These are phyloP conservation scores for Meyerozyma athensensis DNA, from an alignment of 1,139 yeast genomes.

Conservation along the genomic window DNA sequence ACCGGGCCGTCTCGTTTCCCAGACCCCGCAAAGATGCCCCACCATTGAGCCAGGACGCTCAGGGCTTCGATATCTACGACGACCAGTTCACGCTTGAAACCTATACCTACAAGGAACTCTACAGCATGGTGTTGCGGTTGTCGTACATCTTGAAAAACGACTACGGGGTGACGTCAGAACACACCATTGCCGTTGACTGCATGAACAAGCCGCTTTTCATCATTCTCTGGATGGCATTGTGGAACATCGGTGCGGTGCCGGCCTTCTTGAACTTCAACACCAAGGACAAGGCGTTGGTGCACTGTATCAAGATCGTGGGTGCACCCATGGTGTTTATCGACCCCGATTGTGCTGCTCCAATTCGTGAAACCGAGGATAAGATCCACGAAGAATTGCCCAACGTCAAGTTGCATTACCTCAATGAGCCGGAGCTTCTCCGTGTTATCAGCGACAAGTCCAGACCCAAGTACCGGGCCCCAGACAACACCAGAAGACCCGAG, in stretches of 20 bases:
- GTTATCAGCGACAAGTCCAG: conserved; percentile 43
- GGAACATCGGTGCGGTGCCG: conserved; percentile 91
- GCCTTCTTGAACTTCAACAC: conserved; percentile 83
- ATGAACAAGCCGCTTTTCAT: conserved; percentile 82
- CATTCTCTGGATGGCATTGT: conserved; percentile 76
- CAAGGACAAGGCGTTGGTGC: conserved; percentile 68
- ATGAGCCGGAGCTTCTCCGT: conserved; percentile 45
- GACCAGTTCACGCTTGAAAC: conserved; percentile 54
- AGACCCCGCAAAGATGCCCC: conserved; percentile 42
- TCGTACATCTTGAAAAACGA: conserved; percentile 61
- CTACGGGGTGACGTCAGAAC: conserved; percentile 61
- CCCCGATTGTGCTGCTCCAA: conserved; percentile 57
- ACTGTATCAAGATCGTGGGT: conserved; percentile 71
- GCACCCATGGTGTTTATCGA: conserved; percentile 69
- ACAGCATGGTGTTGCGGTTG: conserved; percentile 58
- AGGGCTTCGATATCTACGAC: conserved; percentile 42
- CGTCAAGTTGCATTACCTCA: conserved; percentile 48
- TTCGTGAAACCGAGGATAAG: conserved; percentile 47
- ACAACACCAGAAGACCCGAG: conserved; percentile 50
- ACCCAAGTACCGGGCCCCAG: conserved; percentile 52
- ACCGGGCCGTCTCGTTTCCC: conserved; percentile 58
- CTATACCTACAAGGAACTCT: conserved; percentile 65
- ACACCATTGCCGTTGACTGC: conserved; percentile 72
- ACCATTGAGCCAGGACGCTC: conserved; percentile 21
- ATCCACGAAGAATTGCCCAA: conserved; percentile 39